Percentiles rank a stretch among this genome's conserved stretches.
phyloP scores from a whole-genome alignment of 768 basidiomycete genomes.

The Pleurotus cornucopiae region DNA sequence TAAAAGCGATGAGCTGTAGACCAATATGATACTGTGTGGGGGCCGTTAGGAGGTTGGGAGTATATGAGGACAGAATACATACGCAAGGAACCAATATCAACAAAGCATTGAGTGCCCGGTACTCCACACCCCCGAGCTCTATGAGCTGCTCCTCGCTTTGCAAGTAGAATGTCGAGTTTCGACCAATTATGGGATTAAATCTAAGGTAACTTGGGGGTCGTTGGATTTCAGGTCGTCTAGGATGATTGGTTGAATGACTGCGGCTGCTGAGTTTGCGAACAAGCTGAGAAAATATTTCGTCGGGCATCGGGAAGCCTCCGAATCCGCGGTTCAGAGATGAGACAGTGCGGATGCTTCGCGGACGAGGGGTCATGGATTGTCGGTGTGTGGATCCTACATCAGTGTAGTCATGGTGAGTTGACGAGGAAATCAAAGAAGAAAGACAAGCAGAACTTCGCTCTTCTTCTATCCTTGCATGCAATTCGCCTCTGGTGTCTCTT shows the following conservation, averaged over 20 bases:
- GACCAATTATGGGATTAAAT: constrained; percentile 78
- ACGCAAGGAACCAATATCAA: constrained; percentile 67
- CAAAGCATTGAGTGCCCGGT: constrained; percentile 67
- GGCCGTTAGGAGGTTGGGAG: background rate
- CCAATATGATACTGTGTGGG: constrained; percentile 68
- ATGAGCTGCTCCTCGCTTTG: constrained; percentile 81
- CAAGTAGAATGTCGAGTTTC: constrained; percentile 67
- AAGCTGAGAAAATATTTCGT: constrained; percentile 43
- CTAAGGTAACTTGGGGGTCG: constrained; percentile 75
- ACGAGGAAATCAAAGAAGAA: too few species aligned
- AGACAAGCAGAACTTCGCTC: too few species aligned
- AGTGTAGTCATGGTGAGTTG: too few species aligned
- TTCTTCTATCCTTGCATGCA: too few species aligned
- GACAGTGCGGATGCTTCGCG: too few species aligned
- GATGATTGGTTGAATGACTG: constrained; percentile 50
- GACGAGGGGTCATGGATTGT: too few species aligned
- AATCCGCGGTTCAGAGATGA: constrained; percentile 29
- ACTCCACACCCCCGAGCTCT: constrained; percentile 94
- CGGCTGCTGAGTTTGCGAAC: constrained; percentile 33
- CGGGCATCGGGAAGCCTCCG: constrained; percentile 75
- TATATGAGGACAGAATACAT: constrained; percentile 40
- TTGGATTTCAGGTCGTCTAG: constrained; percentile 56
- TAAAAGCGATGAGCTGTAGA: constrained; percentile 62
- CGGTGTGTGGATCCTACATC: too few species aligned
- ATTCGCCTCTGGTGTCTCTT: too few species aligned